These are phyloP conservation scores for Dipodascus albidus DNA, from an alignment of 805 yeast genomes.

Conservation along the genomic window DNA sequence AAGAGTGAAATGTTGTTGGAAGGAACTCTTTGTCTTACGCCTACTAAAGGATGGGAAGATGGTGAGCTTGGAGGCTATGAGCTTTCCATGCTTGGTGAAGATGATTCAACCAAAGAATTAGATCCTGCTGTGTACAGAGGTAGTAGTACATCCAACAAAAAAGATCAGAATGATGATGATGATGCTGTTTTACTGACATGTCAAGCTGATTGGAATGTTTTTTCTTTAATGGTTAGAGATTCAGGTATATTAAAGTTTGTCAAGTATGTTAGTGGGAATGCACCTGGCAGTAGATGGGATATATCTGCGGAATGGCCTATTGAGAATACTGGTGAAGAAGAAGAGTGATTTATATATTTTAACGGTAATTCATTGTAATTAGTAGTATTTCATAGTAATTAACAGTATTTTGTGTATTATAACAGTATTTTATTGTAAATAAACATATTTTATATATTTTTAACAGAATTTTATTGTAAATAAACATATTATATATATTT, in stretches of 20 bases:
- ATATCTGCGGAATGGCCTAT: conserved; percentile 71
- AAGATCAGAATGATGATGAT: conserved; percentile 29
- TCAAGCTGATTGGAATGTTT: conserved; percentile 75
- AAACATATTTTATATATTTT: no score
- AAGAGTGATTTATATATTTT: conserved; percentile 17
- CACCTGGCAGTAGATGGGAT: conserved; percentile 92
- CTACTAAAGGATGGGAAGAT: conserved; percentile 67
- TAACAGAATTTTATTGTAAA: no score
- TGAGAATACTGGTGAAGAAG: conserved; percentile 34
- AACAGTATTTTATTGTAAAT: background rate
- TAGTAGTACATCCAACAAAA: conserved; percentile 33
- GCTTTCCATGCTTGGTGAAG: conserved; percentile 55
- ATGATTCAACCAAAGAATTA: conserved; percentile 35
- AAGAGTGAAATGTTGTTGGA: conserved; percentile 41
- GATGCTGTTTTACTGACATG: conserved; percentile 68
- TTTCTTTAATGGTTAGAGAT: conserved; percentile 72
- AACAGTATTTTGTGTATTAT: no score
- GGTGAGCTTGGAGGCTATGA: conserved; percentile 96
- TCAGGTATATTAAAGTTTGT: conserved; percentile 80
- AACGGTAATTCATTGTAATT: no score
- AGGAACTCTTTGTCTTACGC: conserved; percentile 74
- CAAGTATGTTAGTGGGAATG: conserved; percentile 80
- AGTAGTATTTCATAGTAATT: no score
- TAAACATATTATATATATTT: no score
- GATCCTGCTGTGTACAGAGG: conserved; percentile 79